Evolutionary conservation across 371 early-diverging fungal species (phyloP), one percentile per base, ranked within the genome.

Genomic region (Conidiobolus coronatus): DNA sequence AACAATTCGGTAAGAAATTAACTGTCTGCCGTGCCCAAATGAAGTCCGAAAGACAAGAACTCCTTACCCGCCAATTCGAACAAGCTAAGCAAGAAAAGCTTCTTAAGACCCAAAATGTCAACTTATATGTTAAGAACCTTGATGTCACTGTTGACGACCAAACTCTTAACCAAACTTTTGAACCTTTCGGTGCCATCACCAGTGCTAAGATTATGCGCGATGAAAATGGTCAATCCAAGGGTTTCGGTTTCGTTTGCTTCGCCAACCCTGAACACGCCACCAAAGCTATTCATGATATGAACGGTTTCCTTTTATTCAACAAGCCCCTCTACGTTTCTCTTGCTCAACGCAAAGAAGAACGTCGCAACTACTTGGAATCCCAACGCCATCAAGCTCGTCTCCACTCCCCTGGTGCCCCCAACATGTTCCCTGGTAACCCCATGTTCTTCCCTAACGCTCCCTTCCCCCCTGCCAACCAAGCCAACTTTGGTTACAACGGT

Each of bases 21-120:
- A 97, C 82, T 58, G 96, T 98, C 35, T 74, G 86, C 52, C 92
- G 96, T 57, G 99, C 98, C 50, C 97, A 98, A 69, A 94, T 86
- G 82, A 98, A 94, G 77, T 63, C 68, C 40, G 98, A 99, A 67
- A 86, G 99, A 61, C 89, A 86, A 55, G 92, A 91, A 63, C 95
- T 95, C 62, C 77, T 97, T 51, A 73, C 88, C 55, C 66, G 67
- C 48, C 89, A 89, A 66, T 91, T 83, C 69, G 92, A 95, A 67
- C 78, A 78, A 64, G 73, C 81, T 51, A 82, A 87, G 65, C 62
- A 81, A 61, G 95, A 94, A 68, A 86, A 87, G 71, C 67, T 87
- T 40, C 81, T 70, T 79, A 92, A 93, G 76, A 91, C 81, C 73
- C 92, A 94, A 70, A 92, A 90, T 53, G 91, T 86, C 61, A 96